These are phyloP conservation scores for Quercus glauca DNA, from an alignment of 306 rosid genomes.

Conservation along the genomic window DNA sequence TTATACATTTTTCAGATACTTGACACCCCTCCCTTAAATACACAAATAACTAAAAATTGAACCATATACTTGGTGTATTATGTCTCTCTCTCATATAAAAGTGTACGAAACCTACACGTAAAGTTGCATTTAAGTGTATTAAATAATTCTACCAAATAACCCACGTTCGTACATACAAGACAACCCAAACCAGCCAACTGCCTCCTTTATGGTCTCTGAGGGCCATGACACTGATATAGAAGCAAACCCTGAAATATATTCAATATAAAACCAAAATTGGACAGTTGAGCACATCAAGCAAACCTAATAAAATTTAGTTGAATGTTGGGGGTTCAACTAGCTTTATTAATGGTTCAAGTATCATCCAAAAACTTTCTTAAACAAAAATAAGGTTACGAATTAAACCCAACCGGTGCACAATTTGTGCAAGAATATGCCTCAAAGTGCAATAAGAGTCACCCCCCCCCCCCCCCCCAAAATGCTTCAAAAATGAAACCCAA, in stretches of 20 bases:
- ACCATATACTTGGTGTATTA: no score
- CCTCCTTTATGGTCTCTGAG: neutral
- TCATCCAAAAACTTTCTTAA: neutral
- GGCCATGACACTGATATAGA: neutral
- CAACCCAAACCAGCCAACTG: neutral
- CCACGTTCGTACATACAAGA: neutral
- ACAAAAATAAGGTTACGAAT: neutral
- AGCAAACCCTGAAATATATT: neutral
- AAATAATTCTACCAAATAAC: neutral
- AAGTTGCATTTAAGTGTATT: neutral
- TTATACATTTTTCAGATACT: no score
- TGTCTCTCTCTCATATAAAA: no score
- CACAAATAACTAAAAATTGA: no score
- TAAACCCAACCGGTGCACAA: neutral
- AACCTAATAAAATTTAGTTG: neutral
- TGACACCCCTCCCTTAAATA: no score
- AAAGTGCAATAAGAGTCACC: neutral
- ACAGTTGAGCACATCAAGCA: no score
- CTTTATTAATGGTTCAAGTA: neutral
- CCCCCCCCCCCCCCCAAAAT: neutral
- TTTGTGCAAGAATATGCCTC: neutral
- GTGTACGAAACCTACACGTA: no score
- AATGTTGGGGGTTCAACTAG: neutral
- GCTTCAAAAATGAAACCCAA: neutral
- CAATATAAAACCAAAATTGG: no score